Base-by-base conservation (phyloP, 768 basidiomycete species). In the Podaxis mareebaensis region DNA sequence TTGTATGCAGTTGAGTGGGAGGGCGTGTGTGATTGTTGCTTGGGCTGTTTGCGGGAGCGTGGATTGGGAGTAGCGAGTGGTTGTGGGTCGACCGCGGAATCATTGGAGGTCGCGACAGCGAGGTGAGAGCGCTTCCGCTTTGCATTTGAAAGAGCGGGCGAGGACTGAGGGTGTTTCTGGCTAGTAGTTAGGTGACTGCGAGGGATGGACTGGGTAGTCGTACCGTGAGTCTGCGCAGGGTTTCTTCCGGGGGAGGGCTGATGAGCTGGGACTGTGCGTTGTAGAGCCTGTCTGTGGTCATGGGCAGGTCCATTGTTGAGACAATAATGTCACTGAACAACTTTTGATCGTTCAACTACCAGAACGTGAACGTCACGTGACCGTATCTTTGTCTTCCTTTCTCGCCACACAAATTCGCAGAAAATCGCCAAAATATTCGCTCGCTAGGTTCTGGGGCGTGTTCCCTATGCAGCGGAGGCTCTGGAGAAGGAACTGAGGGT, bases 191-290 rank as follows among this genome's bases (percentile, higher is more conserved):
- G 30, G n/a, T 17, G 11, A 8, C 13, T n/a, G 15, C 24, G 2
- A 24, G 13, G 11, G 28, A 39, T 30, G 44, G 3, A 38, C 6
- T 12, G 10, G 13, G 12, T 49, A 74, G 71, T 36, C 68, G 67
- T 20, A 68, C 63, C 46, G 69, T 67, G 59, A 74, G 71, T 40
- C 69, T 67, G 49, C 77, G 73, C 8, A 86, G 70, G 1, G 74
- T 75, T 65, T 89, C 87, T 66, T 89, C 87, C 1, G 87, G 87
- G 2, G 87, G 87, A 1, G 86, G 87, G 66, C 86, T 87, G 64
- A 89, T 85, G 46, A 77, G 70, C 65, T 76, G 73, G 63, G 73
- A 67, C 68, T 76, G 28, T 3, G 63, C 26, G 71, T 67, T 51
- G 70, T 68, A 46, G 69, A 73, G 6, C 70, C 55, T 52, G 64